Percentiles rank a stretch among this genome's conserved stretches.
phyloP scores from a whole-genome alignment of 768 basidiomycete genomes.

The Tremella fuciformis region DNA sequence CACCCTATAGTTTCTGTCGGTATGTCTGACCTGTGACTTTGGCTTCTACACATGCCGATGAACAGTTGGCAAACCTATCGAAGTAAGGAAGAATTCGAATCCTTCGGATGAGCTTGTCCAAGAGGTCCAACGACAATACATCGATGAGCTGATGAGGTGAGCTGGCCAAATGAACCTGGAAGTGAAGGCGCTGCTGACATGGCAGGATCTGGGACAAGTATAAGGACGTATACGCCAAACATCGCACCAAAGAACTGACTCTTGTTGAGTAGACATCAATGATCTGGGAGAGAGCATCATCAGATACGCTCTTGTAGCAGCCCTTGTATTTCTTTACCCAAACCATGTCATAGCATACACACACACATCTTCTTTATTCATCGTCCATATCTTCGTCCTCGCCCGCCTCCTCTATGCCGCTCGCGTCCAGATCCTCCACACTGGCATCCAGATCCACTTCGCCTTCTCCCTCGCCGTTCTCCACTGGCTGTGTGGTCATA shows the following conservation, averaged over 20 bases:
- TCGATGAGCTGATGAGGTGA: constrained; percentile 84
- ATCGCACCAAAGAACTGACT: constrained; percentile 59
- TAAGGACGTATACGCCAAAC: constrained; percentile 87
- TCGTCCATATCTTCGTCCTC: too few species aligned
- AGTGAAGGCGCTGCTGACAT: not conserved
- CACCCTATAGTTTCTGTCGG: constrained; percentile 93
- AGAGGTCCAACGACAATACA: constrained; percentile 77
- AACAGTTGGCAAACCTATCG: constrained; percentile 84
- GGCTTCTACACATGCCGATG: not conserved
- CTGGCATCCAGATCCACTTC: constrained; percentile 43
- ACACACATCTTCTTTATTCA: too few species aligned
- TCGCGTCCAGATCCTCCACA: constrained; percentile 41
- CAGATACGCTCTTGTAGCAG: too few species aligned
- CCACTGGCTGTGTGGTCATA: constrained; percentile 2
- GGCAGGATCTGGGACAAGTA: constrained; percentile 90
- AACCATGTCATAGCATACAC: too few species aligned
- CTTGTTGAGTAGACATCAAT: constrained; percentile 42
- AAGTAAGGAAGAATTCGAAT: constrained; percentile 69
- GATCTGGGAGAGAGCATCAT: too few species aligned
- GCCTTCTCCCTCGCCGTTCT: constrained; percentile 19
- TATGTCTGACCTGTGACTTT: constrained; percentile 57
- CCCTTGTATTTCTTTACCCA: too few species aligned
- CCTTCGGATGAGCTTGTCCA: constrained; percentile 79
- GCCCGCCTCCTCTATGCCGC: too few species aligned
- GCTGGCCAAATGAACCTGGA: constrained; percentile 35